Evolutionary conservation across 208 protist genomes (phyloP), one percentile per base, ranked within the genome.

Genomic region (Wallacemonas collosoma): DNA sequence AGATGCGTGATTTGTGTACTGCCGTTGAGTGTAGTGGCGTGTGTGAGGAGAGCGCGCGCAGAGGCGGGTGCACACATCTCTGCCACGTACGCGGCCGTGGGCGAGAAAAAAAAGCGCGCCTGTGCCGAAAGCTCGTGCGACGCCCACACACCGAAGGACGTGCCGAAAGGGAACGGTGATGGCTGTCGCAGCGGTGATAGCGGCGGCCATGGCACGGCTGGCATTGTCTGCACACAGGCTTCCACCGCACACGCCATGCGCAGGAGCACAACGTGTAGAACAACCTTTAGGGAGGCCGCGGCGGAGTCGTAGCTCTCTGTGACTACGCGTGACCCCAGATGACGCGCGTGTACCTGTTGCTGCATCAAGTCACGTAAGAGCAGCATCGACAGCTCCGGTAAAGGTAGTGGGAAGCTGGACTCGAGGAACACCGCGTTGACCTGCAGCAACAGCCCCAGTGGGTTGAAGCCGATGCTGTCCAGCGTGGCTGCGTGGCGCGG

Each of bases 111-210:
- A 72, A 78, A 86, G 51, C 72, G 72, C 2, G 62, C 58, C n/a
- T 77, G 76, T 1, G 73, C 57, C 8, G 35, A 65, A 47, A 86
- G 73, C 44, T 86, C 81, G 71, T 77, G 75, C 7, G 26, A 26
- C 26, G 26, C 26, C 26, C 26, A 26, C 26, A 26, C 26, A 26
- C 26, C 26, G 26, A 26, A 26, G 26, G 26, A 26, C 26, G 26
- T 0, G 26, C 26, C 26, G 26, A 26, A 26, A 26, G 26, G 26
- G 26, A 26, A 0, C 26, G 26, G 26, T 26, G 26, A 26, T 26
- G 26, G 26, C 26, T 26, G 26, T 26, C 26, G 26, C 26, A 26
- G 26, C 26, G 26, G 26, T 44, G 17, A 6, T 6, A 9, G 17
- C 36, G 54, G 54, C 0, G 15, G 9, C 15, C 12, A 8, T 17